These are phyloP conservation scores for Mucor plumbeus DNA, from an alignment of 371 early-diverging fungal species.

Conservation along the genomic window DNA sequence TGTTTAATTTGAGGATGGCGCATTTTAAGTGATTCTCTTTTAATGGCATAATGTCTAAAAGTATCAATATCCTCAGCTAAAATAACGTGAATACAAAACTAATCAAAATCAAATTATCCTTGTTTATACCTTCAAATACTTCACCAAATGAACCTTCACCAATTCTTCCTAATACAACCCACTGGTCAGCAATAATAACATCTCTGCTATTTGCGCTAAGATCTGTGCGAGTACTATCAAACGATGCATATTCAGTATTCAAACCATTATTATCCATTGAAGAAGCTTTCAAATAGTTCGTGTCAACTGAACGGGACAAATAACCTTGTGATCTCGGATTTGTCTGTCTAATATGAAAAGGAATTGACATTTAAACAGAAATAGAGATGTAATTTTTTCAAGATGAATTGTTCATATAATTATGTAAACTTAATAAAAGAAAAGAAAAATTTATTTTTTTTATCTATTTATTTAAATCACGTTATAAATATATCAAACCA, in stretches of 20 bases:
- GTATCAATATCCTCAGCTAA: conserved; percentile 19
- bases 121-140: conserved; percentile 62
- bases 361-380: conserved; percentile 20
- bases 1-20: conserved; percentile 58
- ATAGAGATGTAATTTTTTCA: background rate
- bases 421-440: background rate
- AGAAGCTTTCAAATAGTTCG: conserved; percentile 8
- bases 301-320: conserved; percentile 20
- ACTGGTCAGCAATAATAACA: conserved; percentile 60
- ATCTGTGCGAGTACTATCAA: conserved; percentile 39
- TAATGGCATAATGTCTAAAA: conserved; percentile 57
- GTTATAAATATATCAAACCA: background rate
- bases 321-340: conserved; percentile 15
- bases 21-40: conserved; percentile 52
- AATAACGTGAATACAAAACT: too few relatives aligned
- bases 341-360: conserved; percentile 29
- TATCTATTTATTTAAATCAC: background rate
- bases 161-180: conserved; percentile 62
- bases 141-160: conserved; percentile 73
- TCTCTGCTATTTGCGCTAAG: conserved; percentile 43
- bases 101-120: background rate
- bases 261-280: conserved; percentile 17
- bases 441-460: background rate
- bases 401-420: background rate
- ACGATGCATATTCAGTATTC: conserved; percentile 33